A percentile compares a stretch with the other conserved stretches of the same genome.
phyloP scores from a whole-genome alignment of 306 rosid genomes.

The Dalbergia cochinchinensis region DNA sequence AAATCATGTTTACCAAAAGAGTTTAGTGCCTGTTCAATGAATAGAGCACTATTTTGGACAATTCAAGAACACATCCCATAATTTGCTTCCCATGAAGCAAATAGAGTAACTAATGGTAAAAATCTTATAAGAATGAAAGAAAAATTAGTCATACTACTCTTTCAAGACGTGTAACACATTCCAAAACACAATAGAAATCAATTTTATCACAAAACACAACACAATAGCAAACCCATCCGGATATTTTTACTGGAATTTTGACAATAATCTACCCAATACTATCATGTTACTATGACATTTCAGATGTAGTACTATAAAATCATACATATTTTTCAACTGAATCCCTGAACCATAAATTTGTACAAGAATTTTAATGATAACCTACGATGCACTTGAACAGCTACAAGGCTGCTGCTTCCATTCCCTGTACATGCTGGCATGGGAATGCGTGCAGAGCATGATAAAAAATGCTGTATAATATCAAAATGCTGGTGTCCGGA shows the following conservation, averaged over 20 bases:
- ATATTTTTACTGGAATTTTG: conserved; percentile 23
- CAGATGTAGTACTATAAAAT: not conserved
- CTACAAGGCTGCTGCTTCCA: too few species aligned
- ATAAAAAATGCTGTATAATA: too few species aligned
- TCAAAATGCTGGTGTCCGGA: not conserved
- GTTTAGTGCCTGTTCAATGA: not conserved
- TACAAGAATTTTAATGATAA: conserved; percentile 22
- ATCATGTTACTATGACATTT: not conserved
- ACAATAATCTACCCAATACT: conserved; percentile 19
- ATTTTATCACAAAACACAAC: not conserved
- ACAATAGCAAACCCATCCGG: conserved; percentile 7
- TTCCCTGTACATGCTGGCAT: too few species aligned
- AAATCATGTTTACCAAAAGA: not conserved
- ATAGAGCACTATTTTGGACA: not conserved
- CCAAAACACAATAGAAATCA: conserved; percentile 19
- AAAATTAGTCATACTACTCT: not conserved
- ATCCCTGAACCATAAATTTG: conserved; percentile 23
- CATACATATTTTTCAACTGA: not conserved
- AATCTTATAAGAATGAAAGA: conserved; percentile 8
- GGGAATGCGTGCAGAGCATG: too few species aligned
- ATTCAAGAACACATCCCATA: conserved; percentile 22
- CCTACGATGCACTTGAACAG: too few species aligned
- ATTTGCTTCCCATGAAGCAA: conserved; percentile 23
- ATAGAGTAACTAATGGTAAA: not conserved
- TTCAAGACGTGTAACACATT: not conserved